phyloP scores from a whole-genome alignment of 2,329 filamentous ascomycete genomes.

The Colletotrichum sp. region DNA sequence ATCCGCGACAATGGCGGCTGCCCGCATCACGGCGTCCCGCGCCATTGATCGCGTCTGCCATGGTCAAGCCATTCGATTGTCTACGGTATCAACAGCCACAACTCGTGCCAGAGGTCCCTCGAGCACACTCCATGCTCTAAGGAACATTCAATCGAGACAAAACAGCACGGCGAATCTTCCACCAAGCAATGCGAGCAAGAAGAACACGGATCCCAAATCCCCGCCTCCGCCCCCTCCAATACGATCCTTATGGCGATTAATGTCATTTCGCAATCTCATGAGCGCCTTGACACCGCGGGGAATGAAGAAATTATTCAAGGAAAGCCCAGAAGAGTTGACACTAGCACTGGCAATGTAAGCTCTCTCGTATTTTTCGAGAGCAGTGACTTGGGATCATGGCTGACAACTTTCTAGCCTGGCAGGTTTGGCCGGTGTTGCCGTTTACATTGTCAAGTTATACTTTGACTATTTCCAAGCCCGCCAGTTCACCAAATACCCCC shows the following conservation, averaged over 20 bases:
- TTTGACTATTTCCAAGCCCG: slow-evolving; percentile 60
- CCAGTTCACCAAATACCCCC: slow-evolving; percentile 66
- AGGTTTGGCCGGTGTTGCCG: slow-evolving; percentile 33
- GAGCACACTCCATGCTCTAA: neutral
- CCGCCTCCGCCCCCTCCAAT: slow-evolving; percentile 26
- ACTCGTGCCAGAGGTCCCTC: neutral
- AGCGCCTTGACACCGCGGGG: slow-evolving; percentile 42
- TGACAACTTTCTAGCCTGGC: slow-evolving; percentile 38
- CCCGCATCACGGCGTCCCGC: slow-evolving; percentile 14
- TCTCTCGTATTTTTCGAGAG: neutral
- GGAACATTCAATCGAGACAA: neutral
- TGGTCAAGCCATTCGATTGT: neutral
- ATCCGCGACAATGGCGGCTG: slow-evolving; percentile 3
- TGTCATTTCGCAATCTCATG: slow-evolving; percentile 39
- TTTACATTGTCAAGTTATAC: slow-evolving; percentile 50
- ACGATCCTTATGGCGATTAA: slow-evolving; percentile 32
- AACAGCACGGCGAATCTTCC: neutral
- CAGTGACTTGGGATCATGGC: neutral
- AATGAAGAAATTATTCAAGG: slow-evolving; percentile 41
- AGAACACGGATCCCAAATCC: slow-evolving; percentile 25
- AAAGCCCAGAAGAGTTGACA: slow-evolving; percentile 49
- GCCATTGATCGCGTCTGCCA: neutral
- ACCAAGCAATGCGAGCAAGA: slow-evolving; percentile 11
- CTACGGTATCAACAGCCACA: neutral
- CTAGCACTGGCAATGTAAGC: slow-evolving; percentile 47